Conservation (phyloP, 2,329 filamentous ascomycete genomes). For the Epichloe gansuensis region DNA sequence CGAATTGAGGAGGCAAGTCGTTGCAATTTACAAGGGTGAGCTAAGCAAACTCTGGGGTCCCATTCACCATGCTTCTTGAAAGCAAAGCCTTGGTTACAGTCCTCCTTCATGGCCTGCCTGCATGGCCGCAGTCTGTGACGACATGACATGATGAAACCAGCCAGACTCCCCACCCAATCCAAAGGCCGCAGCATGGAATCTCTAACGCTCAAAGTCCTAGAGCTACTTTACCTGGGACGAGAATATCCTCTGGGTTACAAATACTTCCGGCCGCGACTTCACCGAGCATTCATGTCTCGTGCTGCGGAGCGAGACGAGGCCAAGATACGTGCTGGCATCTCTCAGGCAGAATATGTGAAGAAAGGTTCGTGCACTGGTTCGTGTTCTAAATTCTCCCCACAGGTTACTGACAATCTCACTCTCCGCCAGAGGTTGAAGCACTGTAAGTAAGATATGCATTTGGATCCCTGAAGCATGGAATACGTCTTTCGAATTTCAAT, state of each 20-base stretch:
- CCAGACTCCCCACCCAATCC: background rate
- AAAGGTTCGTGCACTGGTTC: conserved; percentile 49
- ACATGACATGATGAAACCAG: background rate
- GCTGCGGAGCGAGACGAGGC: conserved; percentile 56
- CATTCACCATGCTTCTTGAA: background rate
- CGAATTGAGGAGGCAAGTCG: conserved; percentile 63
- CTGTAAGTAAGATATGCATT: conserved; percentile 60
- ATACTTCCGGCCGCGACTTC: conserved; percentile 72
- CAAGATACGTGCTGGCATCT: conserved; percentile 64
- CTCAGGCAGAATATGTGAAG: conserved; percentile 75
- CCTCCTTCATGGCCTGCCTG: background rate
- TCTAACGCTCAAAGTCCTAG: conserved; percentile 29
- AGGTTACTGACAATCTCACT: background rate
- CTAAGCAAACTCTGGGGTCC: background rate
- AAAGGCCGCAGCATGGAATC: background rate
- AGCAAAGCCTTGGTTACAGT: background rate
- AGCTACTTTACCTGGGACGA: conserved; percentile 71
- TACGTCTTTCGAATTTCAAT: background rate
- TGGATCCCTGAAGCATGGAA: background rate
- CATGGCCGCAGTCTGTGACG: no score
- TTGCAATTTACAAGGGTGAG: conserved; percentile 77
- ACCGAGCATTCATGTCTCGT: conserved; percentile 75
- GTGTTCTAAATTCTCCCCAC: background rate
- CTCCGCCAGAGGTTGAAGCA: conserved; percentile 66
- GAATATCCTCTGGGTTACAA: conserved; percentile 75